phyloP scores from a whole-genome alignment of 2,329 filamentous ascomycete genomes.

The Coniella vitis region DNA sequence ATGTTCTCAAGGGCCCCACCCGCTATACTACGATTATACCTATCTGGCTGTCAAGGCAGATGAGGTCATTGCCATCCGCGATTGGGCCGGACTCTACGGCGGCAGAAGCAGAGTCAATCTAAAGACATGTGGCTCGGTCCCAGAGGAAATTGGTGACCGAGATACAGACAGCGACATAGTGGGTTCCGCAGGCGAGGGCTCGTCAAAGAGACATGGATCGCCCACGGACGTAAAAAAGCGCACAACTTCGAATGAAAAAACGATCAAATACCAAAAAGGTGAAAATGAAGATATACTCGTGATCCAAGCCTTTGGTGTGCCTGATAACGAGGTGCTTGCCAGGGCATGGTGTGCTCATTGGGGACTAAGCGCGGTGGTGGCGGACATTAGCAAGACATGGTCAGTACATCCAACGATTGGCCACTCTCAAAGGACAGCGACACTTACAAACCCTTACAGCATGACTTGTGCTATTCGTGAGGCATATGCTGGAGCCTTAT shows the following conservation, averaged over 20 bases:
- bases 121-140: background rate
- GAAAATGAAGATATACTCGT: conserved; percentile 62
- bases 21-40: conserved; percentile 66
- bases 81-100: conserved; percentile 52
- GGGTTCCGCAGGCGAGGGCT: conserved; percentile 14
- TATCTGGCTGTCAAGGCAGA: conserved; percentile 55
- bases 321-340: conserved; percentile 70
- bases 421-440: background rate
- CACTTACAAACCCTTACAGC: conserved; percentile 28
- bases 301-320: conserved; percentile 65
- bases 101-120: conserved; percentile 12
- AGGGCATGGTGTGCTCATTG: conserved; percentile 73
- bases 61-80: conserved; percentile 56
- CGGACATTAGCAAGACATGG: conserved; percentile 63
- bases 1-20: conserved; percentile 57
- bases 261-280: conserved; percentile 28
- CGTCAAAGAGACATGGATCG: conserved; percentile 9
- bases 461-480: conserved; percentile 69
- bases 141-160: background rate
- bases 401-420: conserved; percentile 28
- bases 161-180: conserved; percentile 4
- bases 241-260: conserved; percentile 9
- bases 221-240: background rate
- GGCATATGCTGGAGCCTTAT: conserved; percentile 66
- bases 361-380: conserved; percentile 64